phyloP scores from a whole-genome alignment of 768 basidiomycete species.

The Cystoderma amianthinum region DNA sequence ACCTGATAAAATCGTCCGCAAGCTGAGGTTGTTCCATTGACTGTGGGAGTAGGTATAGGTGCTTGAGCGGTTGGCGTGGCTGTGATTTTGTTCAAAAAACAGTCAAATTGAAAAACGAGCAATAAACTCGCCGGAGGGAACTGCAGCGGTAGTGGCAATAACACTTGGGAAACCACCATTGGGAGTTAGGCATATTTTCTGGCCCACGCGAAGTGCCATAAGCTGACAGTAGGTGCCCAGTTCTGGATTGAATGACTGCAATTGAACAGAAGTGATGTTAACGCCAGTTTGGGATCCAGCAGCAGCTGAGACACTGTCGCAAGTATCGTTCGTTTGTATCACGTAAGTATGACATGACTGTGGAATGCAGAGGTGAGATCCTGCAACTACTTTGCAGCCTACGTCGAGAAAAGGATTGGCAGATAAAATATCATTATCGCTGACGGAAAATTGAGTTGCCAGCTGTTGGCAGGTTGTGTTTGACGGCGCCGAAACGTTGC shows the following conservation, averaged over 20 bases:
- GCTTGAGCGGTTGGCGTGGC: conserved; percentile 10
- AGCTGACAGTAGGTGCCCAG: conserved; percentile 11
- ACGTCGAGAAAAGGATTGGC: conserved; percentile 10
- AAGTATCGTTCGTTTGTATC: conserved; percentile 13
- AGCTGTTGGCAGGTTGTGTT: conserved; percentile 9
- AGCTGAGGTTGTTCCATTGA: conserved; percentile 12
- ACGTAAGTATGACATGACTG: conserved; percentile 11
- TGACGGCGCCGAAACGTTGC: conserved; percentile 12
- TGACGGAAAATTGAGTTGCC: conserved; percentile 7
- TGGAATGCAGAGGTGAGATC: conserved; percentile 9
- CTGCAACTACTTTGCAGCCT: conserved; percentile 7
- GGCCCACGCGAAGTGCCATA: conserved; percentile 7
- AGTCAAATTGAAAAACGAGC: too few relatives aligned
- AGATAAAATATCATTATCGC: conserved; percentile 5
- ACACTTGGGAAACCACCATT: conserved; percentile 12
- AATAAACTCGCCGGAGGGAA: too few relatives aligned
- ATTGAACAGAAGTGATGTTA: conserved; percentile 3
- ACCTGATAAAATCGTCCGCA: conserved; percentile 15
- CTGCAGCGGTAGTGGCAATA: conserved; percentile 5
- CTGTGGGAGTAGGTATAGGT: conserved; percentile 13
- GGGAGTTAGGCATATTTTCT: conserved; percentile 8
- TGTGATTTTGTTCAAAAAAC: too few relatives aligned
- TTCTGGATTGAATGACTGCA: conserved; percentile 10
- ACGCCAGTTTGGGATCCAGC: conserved; percentile 2
- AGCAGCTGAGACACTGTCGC: conserved; percentile 6